A percentile compares a stretch with the other conserved stretches of the same genome.
These are phyloP conservation scores for Arabis hirsuta DNA, from an alignment of 345 rosid species.

Conservation along the genomic window DNA sequence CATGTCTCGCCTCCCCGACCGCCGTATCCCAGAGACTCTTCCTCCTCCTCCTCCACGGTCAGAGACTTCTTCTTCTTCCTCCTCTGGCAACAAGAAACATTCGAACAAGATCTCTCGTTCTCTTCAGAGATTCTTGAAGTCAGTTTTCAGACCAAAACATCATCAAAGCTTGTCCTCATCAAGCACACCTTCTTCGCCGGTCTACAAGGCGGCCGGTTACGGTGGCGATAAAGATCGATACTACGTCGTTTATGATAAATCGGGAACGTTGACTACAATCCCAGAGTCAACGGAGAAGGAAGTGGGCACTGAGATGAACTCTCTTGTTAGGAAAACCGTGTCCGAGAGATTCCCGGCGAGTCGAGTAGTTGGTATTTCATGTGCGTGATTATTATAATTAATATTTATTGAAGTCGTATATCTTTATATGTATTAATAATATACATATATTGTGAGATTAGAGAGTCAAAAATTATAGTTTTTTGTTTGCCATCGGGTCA, in stretches of 20 bases:
- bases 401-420: constrained; percentile 12
- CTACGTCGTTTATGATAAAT: constrained; percentile 63
- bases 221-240: constrained; percentile 42
- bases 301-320: constrained; percentile 60
- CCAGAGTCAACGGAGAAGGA: constrained; percentile 65
- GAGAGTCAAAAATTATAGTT: neutral
- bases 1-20: constrained; percentile 61
- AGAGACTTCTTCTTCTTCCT: constrained; percentile 22
- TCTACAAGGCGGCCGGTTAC: constrained; percentile 36
- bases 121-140: constrained; percentile 60
- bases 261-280: constrained; percentile 78
- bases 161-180: constrained; percentile 27
- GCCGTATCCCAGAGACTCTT: constrained; percentile 29
- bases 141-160: constrained; percentile 59
- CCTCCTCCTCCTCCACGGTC: constrained; percentile 36
- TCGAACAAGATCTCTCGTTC: constrained; percentile 67
- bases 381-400: constrained; percentile 43
- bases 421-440: constrained; percentile 6
- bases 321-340: constrained; percentile 57
- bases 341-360: constrained; percentile 73
- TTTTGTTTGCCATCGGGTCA: too few species aligned
- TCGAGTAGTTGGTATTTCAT: constrained; percentile 57
- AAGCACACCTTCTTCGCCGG: constrained; percentile 33
- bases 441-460: constrained; percentile 8
- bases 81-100: constrained; percentile 45